phyloP scores from a whole-genome alignment of 768 basidiomycete genomes.

The Trametes punicea region DNA sequence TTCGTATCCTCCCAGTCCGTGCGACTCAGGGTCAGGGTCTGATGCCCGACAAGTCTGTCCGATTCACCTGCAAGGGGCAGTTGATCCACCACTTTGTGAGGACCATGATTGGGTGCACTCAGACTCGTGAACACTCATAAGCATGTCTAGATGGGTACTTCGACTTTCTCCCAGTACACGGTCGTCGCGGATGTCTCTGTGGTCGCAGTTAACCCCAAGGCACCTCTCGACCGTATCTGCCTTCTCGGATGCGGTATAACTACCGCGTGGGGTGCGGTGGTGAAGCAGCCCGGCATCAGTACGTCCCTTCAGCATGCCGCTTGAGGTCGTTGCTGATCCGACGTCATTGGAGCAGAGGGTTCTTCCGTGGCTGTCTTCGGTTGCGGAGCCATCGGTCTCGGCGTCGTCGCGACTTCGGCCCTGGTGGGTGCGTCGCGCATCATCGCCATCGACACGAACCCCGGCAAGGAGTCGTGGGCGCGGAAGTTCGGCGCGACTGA shows the following conservation, averaged over 20 bases:
- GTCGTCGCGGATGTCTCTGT: conserved; percentile 97
- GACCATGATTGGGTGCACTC: neutral
- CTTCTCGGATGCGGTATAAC: conserved; percentile 95
- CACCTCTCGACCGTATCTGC: conserved; percentile 95
- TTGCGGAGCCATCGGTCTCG: conserved; percentile 94
- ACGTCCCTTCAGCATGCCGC: conserved; percentile 27
- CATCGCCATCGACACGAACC: conserved; percentile 91
- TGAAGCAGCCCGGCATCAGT: conserved; percentile 87
- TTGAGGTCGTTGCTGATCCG: neutral
- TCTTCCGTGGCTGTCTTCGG: conserved; percentile 95
- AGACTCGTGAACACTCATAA: neutral
- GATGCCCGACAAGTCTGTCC: conserved; percentile 87
- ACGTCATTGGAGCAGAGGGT: conserved; percentile 47
- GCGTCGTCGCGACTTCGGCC: conserved; percentile 78
- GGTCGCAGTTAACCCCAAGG: conserved; percentile 80
- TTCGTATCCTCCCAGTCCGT: conserved; percentile 54
- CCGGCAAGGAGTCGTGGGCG: conserved; percentile 83
- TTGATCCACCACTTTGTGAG: conserved; percentile 88
- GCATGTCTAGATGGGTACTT: conserved; percentile 84
- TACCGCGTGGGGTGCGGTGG: conserved; percentile 96
- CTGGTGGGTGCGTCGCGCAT: conserved; percentile 80
- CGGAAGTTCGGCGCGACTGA: conserved; percentile 93
- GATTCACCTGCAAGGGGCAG: conserved; percentile 89
- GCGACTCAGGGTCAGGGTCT: conserved; percentile 90
- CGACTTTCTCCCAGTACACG: conserved; percentile 99